phyloP scores from a whole-genome alignment of 169 alveolate species.

The Plasmodium billcollinsi region DNA sequence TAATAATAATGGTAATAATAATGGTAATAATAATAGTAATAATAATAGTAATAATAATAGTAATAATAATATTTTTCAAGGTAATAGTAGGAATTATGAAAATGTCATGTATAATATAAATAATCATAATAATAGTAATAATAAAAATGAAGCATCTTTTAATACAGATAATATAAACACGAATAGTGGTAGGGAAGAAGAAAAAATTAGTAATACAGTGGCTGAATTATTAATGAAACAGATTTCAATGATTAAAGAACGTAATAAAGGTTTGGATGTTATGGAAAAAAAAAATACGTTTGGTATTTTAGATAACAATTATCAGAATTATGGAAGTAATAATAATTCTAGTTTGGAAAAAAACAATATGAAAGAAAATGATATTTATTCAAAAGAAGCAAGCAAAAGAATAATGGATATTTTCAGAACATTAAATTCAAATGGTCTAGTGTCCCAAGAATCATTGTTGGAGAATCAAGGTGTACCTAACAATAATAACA shows the following conservation, averaged over 20 bases:
- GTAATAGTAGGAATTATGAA: slow-evolving; percentile 4
- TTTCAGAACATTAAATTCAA: slow-evolving; percentile 15
- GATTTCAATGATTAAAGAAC: slow-evolving; percentile 40
- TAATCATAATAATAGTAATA: not conserved
- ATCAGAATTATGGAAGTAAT: not conserved
- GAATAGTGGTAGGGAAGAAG: slow-evolving; percentile 1
- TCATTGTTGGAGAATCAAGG: not conserved
- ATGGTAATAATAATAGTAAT: not conserved
- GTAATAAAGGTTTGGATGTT: slow-evolving; percentile 16
- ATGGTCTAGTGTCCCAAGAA: slow-evolving; percentile 6
- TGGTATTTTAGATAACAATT: slow-evolving; percentile 12
- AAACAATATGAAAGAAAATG: slow-evolving; percentile 13
- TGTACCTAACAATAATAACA: not conserved
- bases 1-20: not conserved
- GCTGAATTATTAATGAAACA: slow-evolving; percentile 66
- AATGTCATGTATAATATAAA: not conserved
- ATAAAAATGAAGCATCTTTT: not conserved
- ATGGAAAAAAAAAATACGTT: slow-evolving; percentile 1
- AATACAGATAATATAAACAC: not conserved
- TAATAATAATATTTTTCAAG: not conserved
- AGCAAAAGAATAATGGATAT: slow-evolving; percentile 53
- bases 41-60: not conserved
- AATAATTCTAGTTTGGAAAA: not conserved
- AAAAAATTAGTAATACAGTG: slow-evolving; percentile 40
- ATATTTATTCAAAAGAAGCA: slow-evolving; percentile 35